These are phyloP conservation scores for Pseudopithomyces chartarum DNA, from an alignment of 2,329 filamentous ascomycete genomes.

Conservation along the genomic window DNA sequence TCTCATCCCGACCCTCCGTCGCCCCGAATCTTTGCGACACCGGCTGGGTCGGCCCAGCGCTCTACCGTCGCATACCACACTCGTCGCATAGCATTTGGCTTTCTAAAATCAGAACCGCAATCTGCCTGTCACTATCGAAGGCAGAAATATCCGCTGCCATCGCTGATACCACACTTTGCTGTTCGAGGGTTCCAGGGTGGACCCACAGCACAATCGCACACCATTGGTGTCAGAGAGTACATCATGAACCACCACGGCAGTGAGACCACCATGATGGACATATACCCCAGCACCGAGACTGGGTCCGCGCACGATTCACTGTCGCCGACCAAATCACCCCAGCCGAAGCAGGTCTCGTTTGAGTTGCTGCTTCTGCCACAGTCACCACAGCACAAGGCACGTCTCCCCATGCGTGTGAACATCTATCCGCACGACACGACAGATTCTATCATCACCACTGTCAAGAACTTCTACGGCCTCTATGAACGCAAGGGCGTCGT, in stretches of 20 bases:
- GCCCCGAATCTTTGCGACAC: conserved; percentile 46
- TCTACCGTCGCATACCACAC: conserved; percentile 24
- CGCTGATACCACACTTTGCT: conserved; percentile 21
- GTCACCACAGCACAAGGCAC: conserved; percentile 70
- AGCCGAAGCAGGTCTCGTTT: conserved; percentile 76
- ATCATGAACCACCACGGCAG: conserved; percentile 33
- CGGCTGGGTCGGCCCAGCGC: conserved; percentile 43
- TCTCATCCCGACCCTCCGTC: conserved; percentile 37
- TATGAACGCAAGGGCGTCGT: conserved; percentile 86
- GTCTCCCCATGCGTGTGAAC: conserved; percentile 82
- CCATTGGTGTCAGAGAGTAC: conserved; percentile 28
- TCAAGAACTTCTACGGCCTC: conserved; percentile 98
- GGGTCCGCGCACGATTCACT: conserved; percentile 37
- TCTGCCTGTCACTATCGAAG: conserved; percentile 40
- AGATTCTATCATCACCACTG: conserved; percentile 95
- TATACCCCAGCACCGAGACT: conserved; percentile 44
- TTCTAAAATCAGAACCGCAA: conserved; percentile 16
- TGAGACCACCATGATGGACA: conserved; percentile 38
- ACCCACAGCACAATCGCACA: conserved; percentile 33
- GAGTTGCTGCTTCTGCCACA: conserved; percentile 74
- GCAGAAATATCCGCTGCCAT: conserved; percentile 29
- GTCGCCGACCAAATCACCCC: conserved; percentile 43
- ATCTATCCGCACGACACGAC: conserved; percentile 96
- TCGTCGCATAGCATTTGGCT: conserved; percentile 23
- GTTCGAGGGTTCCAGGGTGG: conserved; percentile 31